A percentile compares a stretch with the other conserved stretches of the same genome.
Conservation (phyloP, 192 early-diverging fungal species). For the Coemansia sp. region DNA sequence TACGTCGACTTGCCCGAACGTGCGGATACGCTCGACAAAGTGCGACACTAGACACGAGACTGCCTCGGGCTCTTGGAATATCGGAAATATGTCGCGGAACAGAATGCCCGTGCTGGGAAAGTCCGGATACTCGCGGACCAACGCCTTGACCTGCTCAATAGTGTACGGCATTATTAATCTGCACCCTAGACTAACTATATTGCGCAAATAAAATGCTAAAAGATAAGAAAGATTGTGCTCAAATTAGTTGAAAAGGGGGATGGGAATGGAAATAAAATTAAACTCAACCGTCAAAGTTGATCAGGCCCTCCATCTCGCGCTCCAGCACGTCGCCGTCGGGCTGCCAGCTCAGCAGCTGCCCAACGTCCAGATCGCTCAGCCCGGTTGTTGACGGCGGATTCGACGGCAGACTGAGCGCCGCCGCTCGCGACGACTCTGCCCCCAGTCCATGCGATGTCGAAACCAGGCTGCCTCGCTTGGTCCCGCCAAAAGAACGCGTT, state of each 20-base stretch:
- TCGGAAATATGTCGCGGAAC: conserved; percentile 96
- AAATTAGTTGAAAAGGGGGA: background rate
- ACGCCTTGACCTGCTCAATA: conserved; percentile 48
- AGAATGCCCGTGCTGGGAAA: conserved; percentile 88
- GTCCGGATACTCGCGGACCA: conserved; percentile 64
- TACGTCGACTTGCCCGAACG: conserved; percentile 75
- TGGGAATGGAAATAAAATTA: background rate
- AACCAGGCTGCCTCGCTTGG: conserved; percentile 10
- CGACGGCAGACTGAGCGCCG: conserved; percentile 25
- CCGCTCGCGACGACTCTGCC: background rate
- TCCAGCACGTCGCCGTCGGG: conserved; percentile 40
- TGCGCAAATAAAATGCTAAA: background rate
- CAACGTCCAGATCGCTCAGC: conserved; percentile 19
- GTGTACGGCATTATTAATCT: conserved; percentile 33
- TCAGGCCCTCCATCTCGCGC: conserved; percentile 49
- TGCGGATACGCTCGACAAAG: conserved; percentile 78
- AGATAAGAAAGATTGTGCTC: background rate
- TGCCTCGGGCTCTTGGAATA: conserved; percentile 93
- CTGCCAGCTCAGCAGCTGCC: conserved; percentile 39
- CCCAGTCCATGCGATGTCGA: background rate
- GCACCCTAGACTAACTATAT: background rate
- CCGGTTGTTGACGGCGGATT: conserved; percentile 37
- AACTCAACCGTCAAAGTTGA: conserved; percentile 46
- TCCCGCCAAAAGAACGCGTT: conserved; percentile 6
- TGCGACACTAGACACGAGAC: conserved; percentile 85